phyloP scores from a whole-genome alignment of 805 yeast genomes.

The Metschnikowia baotianmanensis region DNA sequence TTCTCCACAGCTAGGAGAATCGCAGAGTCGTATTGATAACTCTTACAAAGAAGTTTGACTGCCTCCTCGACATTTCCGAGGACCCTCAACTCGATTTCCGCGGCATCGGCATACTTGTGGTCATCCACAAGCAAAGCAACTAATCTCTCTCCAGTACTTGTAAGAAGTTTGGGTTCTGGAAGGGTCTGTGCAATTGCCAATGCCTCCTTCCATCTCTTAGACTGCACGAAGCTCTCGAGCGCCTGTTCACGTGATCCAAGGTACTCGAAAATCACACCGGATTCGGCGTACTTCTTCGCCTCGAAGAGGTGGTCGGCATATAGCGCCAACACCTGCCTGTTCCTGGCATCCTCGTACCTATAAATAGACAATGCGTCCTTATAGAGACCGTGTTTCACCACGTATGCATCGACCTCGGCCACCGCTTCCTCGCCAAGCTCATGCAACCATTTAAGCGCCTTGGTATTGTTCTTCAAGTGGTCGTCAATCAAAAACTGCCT shows the following conservation, averaged over 20 bases:
- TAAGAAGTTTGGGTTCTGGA: constrained; percentile 27
- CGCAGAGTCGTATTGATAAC: constrained; percentile 73
- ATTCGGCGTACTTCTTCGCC: constrained; percentile 60
- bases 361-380: constrained; percentile 63
- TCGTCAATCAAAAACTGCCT: constrained; percentile 78
- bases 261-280: constrained; percentile 76
- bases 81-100: constrained; percentile 64
- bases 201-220: constrained; percentile 85
- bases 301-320: constrained; percentile 64
- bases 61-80: constrained; percentile 62
- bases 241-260: constrained; percentile 59
- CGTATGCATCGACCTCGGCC: constrained; percentile 65
- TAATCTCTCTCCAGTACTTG: constrained; percentile 56
- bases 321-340: constrained; percentile 49
- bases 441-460: constrained; percentile 66
- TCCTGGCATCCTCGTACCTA: constrained; percentile 54
- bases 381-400: constrained; percentile 67
- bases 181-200: constrained; percentile 51
- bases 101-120: constrained; percentile 77
- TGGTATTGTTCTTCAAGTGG: constrained; percentile 60
- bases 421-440: constrained; percentile 39
- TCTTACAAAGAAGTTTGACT: constrained; percentile 67
- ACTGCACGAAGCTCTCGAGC: constrained; percentile 63
- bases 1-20: constrained; percentile 57
- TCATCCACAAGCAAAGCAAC: constrained; percentile 60